Percentiles rank a stretch among this genome's conserved stretches.
Conservation (phyloP, 306 rosid genomes). For the Fragaria nilgerrensis region DNA sequence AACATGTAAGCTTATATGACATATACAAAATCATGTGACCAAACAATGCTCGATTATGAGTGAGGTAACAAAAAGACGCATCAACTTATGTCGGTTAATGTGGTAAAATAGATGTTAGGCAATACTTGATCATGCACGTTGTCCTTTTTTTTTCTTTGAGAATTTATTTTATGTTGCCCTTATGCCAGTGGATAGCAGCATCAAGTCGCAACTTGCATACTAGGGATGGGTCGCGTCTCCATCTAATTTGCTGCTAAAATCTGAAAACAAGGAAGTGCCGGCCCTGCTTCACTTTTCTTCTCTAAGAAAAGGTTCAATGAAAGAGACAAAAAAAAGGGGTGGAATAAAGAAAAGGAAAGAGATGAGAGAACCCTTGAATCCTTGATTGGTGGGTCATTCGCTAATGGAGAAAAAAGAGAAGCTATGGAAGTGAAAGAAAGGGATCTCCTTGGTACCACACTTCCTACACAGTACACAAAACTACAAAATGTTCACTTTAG, state of each 20-base stretch:
- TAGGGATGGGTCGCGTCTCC: neutral
- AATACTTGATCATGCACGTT: no score
- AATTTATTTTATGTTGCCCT: neutral
- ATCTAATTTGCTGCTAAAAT: neutral
- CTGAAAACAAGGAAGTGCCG: neutral
- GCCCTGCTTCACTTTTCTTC: neutral
- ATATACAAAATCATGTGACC: no score
- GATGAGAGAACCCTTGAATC: neutral
- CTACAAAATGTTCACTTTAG: neutral
- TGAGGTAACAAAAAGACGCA: no score
- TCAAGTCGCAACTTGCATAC: constrained; percentile 10
- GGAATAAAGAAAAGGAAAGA: neutral
- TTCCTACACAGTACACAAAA: neutral
- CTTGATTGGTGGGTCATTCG: constrained; percentile 22
- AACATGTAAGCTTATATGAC: no score
- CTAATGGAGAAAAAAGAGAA: constrained; percentile 10
- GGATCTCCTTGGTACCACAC: neutral
- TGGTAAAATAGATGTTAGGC: neutral
- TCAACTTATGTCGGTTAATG: neutral
- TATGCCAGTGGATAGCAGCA: neutral
- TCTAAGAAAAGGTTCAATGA: neutral
- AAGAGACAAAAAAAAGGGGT: constrained; percentile 25
- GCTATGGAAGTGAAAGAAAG: constrained; percentile 15
- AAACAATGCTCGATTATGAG: no score
- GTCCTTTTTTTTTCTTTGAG: neutral